Base-by-base conservation (phyloP, 768 basidiomycete species). In the Lentinula sp. region DNA sequence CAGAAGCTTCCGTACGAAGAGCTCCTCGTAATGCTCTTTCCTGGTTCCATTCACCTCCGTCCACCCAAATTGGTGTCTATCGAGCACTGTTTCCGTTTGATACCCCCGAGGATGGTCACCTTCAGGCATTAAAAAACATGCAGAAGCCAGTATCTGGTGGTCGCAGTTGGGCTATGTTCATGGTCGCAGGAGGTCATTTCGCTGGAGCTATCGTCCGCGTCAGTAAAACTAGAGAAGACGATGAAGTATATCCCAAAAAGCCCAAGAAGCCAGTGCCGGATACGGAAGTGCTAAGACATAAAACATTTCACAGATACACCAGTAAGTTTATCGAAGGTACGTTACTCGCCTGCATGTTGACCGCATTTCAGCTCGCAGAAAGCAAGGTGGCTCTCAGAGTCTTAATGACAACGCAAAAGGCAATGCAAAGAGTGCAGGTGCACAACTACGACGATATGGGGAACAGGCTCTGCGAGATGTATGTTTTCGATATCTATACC, bases 281-380 rank as follows among this genome's bases (percentile, higher is more conserved):
- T 59, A 85, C 84, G 0, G 93, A 95, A 68, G 83, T 98, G 1
- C 64, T 99, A 45, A 78, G 79, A 64, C 93, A 95, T 68, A 99
- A 98, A 74, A 98, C 97, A 1, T 98, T 98, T 71, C 97, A 98
- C 73, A 87, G 97, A 1, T 99, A 99, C 71, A 99, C 97, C 0
- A 98, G 95, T 97, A 65, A 66, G 92, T 81, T 3, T 54, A 60
- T 23, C 48, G 28, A 51, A 50, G 8, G 23, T 18, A 23, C 59
- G 42, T 39, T n/a, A 13, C 2, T 13, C 18, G 50, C 32, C 34
- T 57, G 21, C 21, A 63, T 64, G 67, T 13, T 57, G 5, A 67
- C 57, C n/a, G 48, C 11, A 18, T 11, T 53, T 21, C 61, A 98
- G 96, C 97, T 35, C 93, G 97, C 64, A 81, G 93, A 65, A 98